These are phyloP conservation scores for Podospora appendiculata DNA, from an alignment of 495 filamentous ascomycete species.

Conservation along the genomic window DNA sequence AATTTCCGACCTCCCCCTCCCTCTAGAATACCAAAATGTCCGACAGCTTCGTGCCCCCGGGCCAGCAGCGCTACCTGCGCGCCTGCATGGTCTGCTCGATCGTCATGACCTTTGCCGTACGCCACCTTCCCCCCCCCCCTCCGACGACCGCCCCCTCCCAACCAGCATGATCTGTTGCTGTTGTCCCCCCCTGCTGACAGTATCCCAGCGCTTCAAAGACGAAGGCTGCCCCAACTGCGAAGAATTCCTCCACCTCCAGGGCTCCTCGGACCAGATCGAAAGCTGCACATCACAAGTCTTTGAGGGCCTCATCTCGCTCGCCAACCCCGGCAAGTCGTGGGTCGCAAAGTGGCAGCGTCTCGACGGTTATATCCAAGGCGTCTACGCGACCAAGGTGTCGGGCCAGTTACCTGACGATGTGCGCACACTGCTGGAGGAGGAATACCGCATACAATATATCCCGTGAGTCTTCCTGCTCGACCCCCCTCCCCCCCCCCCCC, in stretches of 20 bases:
- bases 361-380: slow-evolving; percentile 74
- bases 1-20: no score
- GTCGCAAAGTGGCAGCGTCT: slow-evolving; percentile 92
- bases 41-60: slow-evolving; percentile 53
- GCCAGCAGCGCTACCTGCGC: slow-evolving; percentile 73
- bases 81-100: slow-evolving; percentile 98
- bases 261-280: slow-evolving; percentile 69
- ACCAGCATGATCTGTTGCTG: background rate
- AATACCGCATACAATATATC: slow-evolving; percentile 59
- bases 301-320: slow-evolving; percentile 76
- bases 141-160: background rate
- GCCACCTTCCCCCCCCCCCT: no score
- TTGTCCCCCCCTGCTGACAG: slow-evolving; percentile 1
- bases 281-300: slow-evolving; percentile 94
- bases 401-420: slow-evolving; percentile 61
- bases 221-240: slow-evolving; percentile 97
- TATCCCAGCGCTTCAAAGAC: slow-evolving; percentile 60
- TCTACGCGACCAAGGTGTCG: slow-evolving; percentile 89
- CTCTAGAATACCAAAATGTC: slow-evolving; percentile 19
- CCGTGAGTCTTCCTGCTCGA: slow-evolving; percentile 40
- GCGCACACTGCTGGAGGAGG: slow-evolving; percentile 57
- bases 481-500: background rate
- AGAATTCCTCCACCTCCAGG: slow-evolving; percentile 72
- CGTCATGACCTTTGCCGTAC: slow-evolving; percentile 69
- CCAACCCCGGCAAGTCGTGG: slow-evolving; percentile 76